Evolutionary conservation across 2,329 filamentous ascomycete genomes (phyloP).

Genomic region (Neofusicoccum ribis): DNA sequence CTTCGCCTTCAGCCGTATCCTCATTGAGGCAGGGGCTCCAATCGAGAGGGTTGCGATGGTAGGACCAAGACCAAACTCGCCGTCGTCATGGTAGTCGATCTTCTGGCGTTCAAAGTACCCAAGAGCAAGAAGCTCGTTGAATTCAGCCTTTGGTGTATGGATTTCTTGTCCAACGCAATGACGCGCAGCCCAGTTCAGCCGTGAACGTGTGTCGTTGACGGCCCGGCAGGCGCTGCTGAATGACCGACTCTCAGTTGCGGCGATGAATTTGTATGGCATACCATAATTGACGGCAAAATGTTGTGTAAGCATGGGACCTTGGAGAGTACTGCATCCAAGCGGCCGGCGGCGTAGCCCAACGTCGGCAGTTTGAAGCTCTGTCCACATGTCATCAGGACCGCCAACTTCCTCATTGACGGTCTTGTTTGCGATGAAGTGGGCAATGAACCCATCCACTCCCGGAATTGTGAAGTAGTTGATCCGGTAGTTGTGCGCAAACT

Average conservation of each 20-base stretch:
- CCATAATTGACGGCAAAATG: slow-evolving; percentile 61
- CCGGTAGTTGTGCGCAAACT: slow-evolving; percentile 43
- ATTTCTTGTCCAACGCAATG: slow-evolving; percentile 37
- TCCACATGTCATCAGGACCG: slow-evolving; percentile 65
- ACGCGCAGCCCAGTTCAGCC: slow-evolving; percentile 58
- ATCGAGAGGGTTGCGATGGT: slow-evolving; percentile 64
- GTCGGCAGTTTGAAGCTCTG: slow-evolving; percentile 43
- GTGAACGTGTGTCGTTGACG: slow-evolving; percentile 53
- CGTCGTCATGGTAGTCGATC: slow-evolving; percentile 67
- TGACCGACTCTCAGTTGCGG: slow-evolving; percentile 43
- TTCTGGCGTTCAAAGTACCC: slow-evolving; percentile 62
- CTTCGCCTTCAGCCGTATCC: slow-evolving; percentile 56
- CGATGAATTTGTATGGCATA: slow-evolving; percentile 67
- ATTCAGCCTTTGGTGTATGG: slow-evolving; percentile 39
- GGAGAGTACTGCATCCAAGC: slow-evolving; percentile 28
- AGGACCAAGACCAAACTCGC: slow-evolving; percentile 62
- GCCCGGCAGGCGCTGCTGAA: slow-evolving; percentile 36
- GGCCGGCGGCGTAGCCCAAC: slow-evolving; percentile 33
- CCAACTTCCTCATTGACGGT: slow-evolving; percentile 50
- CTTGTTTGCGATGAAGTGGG: slow-evolving; percentile 59
- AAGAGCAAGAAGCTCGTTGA: slow-evolving; percentile 65
- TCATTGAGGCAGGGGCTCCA: slow-evolving; percentile 60
- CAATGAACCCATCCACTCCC: slow-evolving; percentile 47
- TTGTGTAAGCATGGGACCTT: slow-evolving; percentile 49
- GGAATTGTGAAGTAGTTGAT: slow-evolving; percentile 50